These are phyloP conservation scores for Primulina huaijiensis DNA, from an alignment of 257 asterid genomes.

Conservation along the genomic window DNA sequence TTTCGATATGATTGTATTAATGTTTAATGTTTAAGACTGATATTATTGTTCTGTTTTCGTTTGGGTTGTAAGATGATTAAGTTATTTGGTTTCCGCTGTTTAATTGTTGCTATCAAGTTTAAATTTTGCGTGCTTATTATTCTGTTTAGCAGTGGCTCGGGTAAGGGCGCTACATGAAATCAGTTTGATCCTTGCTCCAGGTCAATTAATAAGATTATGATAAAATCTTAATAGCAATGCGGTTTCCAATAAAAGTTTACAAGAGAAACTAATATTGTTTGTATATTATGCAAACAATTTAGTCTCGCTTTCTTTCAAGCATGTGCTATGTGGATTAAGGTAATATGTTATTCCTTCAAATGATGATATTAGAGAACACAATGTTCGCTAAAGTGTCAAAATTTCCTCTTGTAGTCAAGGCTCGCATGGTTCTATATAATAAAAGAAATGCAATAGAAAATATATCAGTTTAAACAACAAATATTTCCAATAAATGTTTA, in stretches of 20 bases:
- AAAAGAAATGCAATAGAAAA: not conserved
- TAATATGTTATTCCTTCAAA: not conserved
- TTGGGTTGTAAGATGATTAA: too few species aligned
- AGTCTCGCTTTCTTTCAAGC: not conserved
- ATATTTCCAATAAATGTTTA: not conserved
- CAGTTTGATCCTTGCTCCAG: not conserved
- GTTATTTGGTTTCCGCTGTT: too few species aligned
- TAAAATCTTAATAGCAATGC: too few species aligned
- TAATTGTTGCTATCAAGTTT: too few species aligned
- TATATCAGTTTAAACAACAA: not conserved
- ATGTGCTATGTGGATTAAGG: not conserved
- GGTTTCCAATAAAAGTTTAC: too few species aligned
- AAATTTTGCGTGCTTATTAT: too few species aligned
- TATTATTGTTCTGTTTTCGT: too few species aligned
- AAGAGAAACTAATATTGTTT: not conserved
- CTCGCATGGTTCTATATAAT: not conserved
- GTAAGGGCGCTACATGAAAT: too few species aligned
- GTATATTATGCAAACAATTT: not conserved
- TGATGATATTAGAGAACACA: not conserved
- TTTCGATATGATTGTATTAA: too few species aligned
- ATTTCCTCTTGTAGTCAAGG: not conserved
- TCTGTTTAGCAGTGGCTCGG: too few species aligned
- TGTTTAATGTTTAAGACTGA: too few species aligned
- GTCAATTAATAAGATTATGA: not conserved
- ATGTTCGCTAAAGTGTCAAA: not conserved